Evolutionary conservation across 768 basidiomycete species (phyloP).

Genomic region (Pulveroboletus sp.): DNA sequence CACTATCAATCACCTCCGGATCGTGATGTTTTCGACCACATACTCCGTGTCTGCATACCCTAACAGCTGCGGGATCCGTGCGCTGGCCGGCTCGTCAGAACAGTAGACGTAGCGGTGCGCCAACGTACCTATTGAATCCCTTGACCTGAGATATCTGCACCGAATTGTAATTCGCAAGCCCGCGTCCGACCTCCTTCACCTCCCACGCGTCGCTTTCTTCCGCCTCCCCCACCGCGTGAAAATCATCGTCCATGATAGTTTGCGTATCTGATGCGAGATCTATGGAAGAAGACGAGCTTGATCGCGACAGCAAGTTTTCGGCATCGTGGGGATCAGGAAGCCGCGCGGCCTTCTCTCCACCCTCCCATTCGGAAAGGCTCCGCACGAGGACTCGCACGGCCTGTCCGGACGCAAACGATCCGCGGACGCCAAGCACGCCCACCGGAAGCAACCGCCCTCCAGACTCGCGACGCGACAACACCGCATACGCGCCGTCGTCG

Average conservation of each 20-base stretch:
- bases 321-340: slow-evolving; percentile 18
- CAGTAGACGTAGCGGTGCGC: not conserved
- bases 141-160: slow-evolving; percentile 85
- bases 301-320: slow-evolving; percentile 32
- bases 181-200: slow-evolving; percentile 86
- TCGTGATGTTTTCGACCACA: slow-evolving; percentile 93
- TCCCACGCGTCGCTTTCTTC: slow-evolving; percentile 57
- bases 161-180: slow-evolving; percentile 94
- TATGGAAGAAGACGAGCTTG: slow-evolving; percentile 34
- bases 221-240: slow-evolving; percentile 24
- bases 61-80: slow-evolving; percentile 71
- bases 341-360: slow-evolving; percentile 26
- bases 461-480: slow-evolving; percentile 79
- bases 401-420: slow-evolving; percentile 90
- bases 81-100: slow-evolving; percentile 43
- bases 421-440: slow-evolving; percentile 83
- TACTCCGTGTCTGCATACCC: slow-evolving; percentile 97
- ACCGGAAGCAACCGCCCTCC: slow-evolving; percentile 90
- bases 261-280: slow-evolving; percentile 22
- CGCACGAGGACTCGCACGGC: slow-evolving; percentile 81
- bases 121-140: slow-evolving; percentile 83
- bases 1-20: slow-evolving; percentile 49
- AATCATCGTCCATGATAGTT: slow-evolving; percentile 32
- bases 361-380: slow-evolving; percentile 27
- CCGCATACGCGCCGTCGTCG: slow-evolving; percentile 83